A percentile compares a stretch with the other conserved stretches of the same genome.
Conservation (phyloP, 129 eudicot species). For the Cynara cardunculus region DNA sequence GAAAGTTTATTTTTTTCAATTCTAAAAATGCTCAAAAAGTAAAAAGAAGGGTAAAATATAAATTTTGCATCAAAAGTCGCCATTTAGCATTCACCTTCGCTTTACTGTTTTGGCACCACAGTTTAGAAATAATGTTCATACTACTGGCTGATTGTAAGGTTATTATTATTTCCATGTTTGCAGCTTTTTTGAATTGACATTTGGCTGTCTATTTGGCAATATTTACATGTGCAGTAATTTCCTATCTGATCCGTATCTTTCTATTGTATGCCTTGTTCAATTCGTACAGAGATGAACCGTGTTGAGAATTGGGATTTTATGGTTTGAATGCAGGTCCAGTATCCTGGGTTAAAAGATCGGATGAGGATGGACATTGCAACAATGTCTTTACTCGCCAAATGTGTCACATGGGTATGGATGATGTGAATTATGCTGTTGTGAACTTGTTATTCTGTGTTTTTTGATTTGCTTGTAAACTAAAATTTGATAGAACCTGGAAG, state of each 20-base stretch:
- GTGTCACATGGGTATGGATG: conserved; percentile 66
- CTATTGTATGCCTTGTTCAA: not conserved
- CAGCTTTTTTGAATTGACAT: not conserved
- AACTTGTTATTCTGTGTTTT: not conserved
- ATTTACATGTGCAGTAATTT: not conserved
- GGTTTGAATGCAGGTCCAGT: conserved; percentile 61
- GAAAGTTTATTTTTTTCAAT: not conserved
- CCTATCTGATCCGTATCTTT: not conserved
- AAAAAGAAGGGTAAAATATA: not conserved
- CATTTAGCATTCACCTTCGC: not conserved
- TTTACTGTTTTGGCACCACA: not conserved
- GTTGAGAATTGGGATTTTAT: not conserved
- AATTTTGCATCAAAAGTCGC: not conserved
- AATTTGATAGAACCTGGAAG: not conserved
- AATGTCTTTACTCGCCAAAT: conserved; percentile 71
- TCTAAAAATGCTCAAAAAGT: not conserved
- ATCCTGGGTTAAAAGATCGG: conserved; percentile 79
- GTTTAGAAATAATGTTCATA: not conserved
- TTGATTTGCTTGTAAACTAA: conserved; percentile 1
- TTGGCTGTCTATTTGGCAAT: not conserved
- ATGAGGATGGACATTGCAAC: conserved; percentile 80
- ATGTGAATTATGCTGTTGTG: conserved; percentile 11
- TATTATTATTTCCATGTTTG: not conserved
- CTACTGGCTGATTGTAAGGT: not conserved
- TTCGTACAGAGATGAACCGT: not conserved